Base-by-base conservation (phyloP, 495 filamentous ascomycete species). In the Trichocladium antarcticum region DNA sequence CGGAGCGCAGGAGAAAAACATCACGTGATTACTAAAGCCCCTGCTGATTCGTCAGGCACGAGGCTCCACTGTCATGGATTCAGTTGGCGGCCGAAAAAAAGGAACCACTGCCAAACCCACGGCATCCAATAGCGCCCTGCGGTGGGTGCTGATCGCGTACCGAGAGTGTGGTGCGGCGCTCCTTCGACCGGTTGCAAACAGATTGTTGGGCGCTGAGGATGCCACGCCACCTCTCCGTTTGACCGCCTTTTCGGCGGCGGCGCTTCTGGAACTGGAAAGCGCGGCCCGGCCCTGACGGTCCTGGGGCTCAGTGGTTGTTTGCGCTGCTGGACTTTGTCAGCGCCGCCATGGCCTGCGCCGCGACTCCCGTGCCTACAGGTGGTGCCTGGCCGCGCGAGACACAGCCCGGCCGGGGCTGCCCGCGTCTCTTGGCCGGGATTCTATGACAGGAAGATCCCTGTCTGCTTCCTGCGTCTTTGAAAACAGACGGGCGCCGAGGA, bases 1-100 rank as follows among this genome's bases (percentile, higher is more conserved):
- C 62, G 61, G 59, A 57, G 61, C 53, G 52, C 61, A 62, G 50
- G 31, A 53, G 34, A 12, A 3, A 32, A 27, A 8, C 3, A 1
- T 22, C 61, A 64, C 61, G 61, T 64, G 61, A 64, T 17, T 11
- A 38, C 39, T 44, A 53, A 57, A 44, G 12, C 21, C 17, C 10
- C 48, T 37, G 37, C 52, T 62, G 37, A 58, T 61, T 58, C 34
- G 58, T 32, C 31, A 32, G 31, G 2, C 7, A 14, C 31, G 3
- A 32, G 10, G 27, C 27, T 29, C 27, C 5, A 29, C 10, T 29
- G 10, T 5, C 5, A 29, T 5, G 27, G 5, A 5, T 10, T 10
- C 5, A 29, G 27, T 29, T 29, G 27, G 10, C 27, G 27, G n/a
- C 10, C 27, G 27, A 29, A 14, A 32, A 11, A 11, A 32, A 32